Percentiles rank a stretch among this genome's conserved stretches.
phyloP scores from a whole-genome alignment of 2,329 filamentous ascomycete species.

The Paraphoma sp. region DNA sequence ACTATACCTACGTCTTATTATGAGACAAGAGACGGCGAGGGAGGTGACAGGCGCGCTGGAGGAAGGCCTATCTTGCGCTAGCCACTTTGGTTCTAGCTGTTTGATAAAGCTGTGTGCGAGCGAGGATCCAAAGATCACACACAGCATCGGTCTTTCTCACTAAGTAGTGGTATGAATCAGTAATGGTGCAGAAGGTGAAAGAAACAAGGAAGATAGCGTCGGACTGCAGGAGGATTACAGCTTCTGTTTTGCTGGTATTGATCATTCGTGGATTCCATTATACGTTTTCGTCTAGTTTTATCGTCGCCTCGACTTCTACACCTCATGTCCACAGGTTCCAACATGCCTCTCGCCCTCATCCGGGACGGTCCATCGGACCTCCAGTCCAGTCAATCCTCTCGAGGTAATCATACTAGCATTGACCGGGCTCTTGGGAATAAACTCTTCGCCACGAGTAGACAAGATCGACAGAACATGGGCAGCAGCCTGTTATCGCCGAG shows the following conservation, averaged over 20 bases:
- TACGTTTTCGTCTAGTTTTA: not conserved
- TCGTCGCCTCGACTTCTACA: slow-evolving; percentile 14
- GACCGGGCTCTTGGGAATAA: slow-evolving; percentile 44
- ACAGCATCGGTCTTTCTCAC: too few species aligned
- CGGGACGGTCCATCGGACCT: slow-evolving; percentile 38
- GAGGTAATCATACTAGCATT: slow-evolving; percentile 39
- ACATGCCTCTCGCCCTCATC: slow-evolving; percentile 38
- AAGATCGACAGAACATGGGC: slow-evolving; percentile 45
- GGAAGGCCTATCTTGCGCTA: not conserved
- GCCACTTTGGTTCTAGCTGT: not conserved
- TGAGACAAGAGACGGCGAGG: too few species aligned
- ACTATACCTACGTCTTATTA: too few species aligned
- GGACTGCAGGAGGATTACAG: not conserved
- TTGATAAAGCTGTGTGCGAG: not conserved
- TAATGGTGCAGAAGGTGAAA: too few species aligned
- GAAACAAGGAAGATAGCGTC: too few species aligned
- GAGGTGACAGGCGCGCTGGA: too few species aligned
- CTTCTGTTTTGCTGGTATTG: not conserved
- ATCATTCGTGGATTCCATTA: not conserved
- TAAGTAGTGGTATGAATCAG: too few species aligned
- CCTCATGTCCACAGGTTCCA: slow-evolving; percentile 39
- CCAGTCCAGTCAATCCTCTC: slow-evolving; percentile 34
- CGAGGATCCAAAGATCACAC: too few species aligned
- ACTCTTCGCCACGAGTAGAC: slow-evolving; percentile 36
- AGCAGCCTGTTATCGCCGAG: slow-evolving; percentile 26